These are phyloP conservation scores for Curvularia verruculosa DNA, from an alignment of 2,329 filamentous ascomycete genomes.

Conservation along the genomic window DNA sequence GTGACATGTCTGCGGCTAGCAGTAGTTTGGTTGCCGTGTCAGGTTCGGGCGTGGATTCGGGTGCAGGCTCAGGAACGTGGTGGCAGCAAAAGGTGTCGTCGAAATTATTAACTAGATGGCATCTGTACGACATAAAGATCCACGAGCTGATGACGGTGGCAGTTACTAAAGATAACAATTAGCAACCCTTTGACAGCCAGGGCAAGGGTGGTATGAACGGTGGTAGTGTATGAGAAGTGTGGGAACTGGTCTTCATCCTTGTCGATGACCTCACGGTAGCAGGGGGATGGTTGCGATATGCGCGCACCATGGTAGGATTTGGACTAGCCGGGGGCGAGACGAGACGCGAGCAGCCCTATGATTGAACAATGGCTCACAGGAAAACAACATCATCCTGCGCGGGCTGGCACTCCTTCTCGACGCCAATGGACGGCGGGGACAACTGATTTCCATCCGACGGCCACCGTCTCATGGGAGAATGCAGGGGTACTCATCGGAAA, in stretches of 20 bases:
- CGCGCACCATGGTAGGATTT: constrained; percentile 9
- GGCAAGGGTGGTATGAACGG: constrained; percentile 4
- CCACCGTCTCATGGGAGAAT: constrained; percentile 12
- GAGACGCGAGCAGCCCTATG: constrained; percentile 1
- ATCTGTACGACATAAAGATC: constrained; percentile 16
- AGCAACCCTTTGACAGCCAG: background rate
- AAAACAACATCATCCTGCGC: constrained; percentile 13
- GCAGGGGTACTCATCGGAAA: constrained; percentile 11
- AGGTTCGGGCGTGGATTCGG: background rate
- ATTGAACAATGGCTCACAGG: constrained; percentile 7
- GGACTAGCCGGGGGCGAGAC: constrained; percentile 8
- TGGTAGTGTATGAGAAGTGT: constrained; percentile 20
- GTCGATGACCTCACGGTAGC: constrained; percentile 45
- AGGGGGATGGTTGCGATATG: constrained; percentile 13
- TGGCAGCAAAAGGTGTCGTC: constrained; percentile 18
- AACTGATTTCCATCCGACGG: constrained; percentile 10
- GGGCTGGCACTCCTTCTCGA: background rate
- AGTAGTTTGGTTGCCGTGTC: background rate
- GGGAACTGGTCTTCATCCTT: constrained; percentile 35
- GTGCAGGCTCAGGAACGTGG: constrained; percentile 2
- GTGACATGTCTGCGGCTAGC: constrained; percentile 26
- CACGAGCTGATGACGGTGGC: constrained; percentile 2
- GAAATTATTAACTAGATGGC: constrained; percentile 15
- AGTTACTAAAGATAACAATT: constrained; percentile 10
- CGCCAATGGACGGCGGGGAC: constrained; percentile 1